Conservation (phyloP, 2,329 filamentous ascomycete species). For the Metarhizium anisopliae region DNA sequence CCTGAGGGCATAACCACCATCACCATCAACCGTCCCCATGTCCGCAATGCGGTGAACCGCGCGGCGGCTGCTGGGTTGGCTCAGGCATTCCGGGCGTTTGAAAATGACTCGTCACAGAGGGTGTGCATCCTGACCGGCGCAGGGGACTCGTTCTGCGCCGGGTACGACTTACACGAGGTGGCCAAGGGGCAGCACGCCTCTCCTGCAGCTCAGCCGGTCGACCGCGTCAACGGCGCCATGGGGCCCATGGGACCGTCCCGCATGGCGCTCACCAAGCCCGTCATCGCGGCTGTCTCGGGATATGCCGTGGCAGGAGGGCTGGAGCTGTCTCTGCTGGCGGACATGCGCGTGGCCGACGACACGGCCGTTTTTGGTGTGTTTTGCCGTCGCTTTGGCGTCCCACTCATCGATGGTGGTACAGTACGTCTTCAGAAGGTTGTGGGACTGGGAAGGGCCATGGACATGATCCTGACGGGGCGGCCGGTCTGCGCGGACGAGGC, state of each 20-base stretch:
- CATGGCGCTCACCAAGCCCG: slow-evolving; percentile 39
- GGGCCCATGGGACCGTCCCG: slow-evolving; percentile 42
- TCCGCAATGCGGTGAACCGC: slow-evolving; percentile 43
- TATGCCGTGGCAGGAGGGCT: slow-evolving; percentile 45
- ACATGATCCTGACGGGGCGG: slow-evolving; percentile 48
- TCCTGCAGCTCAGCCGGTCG: background rate
- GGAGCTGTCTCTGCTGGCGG: slow-evolving; percentile 42
- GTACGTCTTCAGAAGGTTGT: slow-evolving; percentile 41
- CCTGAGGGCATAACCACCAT: slow-evolving; percentile 43
- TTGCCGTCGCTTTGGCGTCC: slow-evolving; percentile 30
- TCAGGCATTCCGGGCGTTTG: slow-evolving; percentile 37
- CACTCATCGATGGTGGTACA: slow-evolving; percentile 31
- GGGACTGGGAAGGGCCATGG: slow-evolving; percentile 42
- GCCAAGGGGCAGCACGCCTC: slow-evolving; percentile 8
- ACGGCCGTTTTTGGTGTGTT: slow-evolving; percentile 47
- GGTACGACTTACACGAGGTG: slow-evolving; percentile 36
- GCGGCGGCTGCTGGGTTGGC: slow-evolving; percentile 38
- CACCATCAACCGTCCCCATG: slow-evolving; percentile 40
- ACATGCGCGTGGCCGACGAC: slow-evolving; percentile 44
- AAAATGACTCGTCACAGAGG: slow-evolving; percentile 39
- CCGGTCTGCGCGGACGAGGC: slow-evolving; percentile 39
- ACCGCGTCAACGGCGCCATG: slow-evolving; percentile 17
- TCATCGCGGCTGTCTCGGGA: slow-evolving; percentile 41
- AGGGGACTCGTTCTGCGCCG: slow-evolving; percentile 28
- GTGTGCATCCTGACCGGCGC: slow-evolving; percentile 41